phyloP scores from a whole-genome alignment of 177 flowering plant species.

The Telopea speciosissima region DNA sequence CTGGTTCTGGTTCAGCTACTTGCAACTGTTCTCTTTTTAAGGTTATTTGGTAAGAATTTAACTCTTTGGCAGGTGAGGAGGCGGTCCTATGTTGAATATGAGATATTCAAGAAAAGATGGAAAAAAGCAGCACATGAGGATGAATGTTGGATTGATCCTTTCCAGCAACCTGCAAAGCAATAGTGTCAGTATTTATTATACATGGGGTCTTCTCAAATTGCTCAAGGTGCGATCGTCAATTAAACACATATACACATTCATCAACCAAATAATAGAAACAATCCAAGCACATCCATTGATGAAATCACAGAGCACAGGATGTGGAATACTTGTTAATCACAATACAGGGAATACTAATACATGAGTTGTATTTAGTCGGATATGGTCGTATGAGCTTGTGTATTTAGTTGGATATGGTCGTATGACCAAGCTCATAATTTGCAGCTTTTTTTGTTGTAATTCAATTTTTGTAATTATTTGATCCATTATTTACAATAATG shows the following conservation, averaged over 20 bases:
- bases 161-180: conserved; percentile 18
- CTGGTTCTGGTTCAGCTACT: too few species aligned
- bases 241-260: conserved; percentile 2
- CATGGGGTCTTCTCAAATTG: not conserved
- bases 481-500: not conserved
- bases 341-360: not conserved
- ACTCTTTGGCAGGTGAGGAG: conserved; percentile 55
- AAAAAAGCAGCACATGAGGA: conserved; percentile 52
- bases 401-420: not conserved
- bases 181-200: conserved; percentile 7
- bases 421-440: not conserved
- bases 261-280: not conserved
- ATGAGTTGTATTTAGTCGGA: not conserved
- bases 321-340: not conserved
- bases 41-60: not conserved
- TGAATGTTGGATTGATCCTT: conserved; percentile 76
- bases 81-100: conserved; percentile 60
- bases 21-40: not conserved
- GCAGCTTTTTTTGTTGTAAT: not conserved
- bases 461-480: not conserved
- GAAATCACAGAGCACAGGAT: not conserved
- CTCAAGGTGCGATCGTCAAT: not conserved
- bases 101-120: conserved; percentile 65
- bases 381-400: not conserved
- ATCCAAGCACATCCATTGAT: too few species aligned